These are phyloP conservation scores for Actinomortierella ambigua DNA, from an alignment of 371 early-diverging fungal species.

Conservation along the genomic window DNA sequence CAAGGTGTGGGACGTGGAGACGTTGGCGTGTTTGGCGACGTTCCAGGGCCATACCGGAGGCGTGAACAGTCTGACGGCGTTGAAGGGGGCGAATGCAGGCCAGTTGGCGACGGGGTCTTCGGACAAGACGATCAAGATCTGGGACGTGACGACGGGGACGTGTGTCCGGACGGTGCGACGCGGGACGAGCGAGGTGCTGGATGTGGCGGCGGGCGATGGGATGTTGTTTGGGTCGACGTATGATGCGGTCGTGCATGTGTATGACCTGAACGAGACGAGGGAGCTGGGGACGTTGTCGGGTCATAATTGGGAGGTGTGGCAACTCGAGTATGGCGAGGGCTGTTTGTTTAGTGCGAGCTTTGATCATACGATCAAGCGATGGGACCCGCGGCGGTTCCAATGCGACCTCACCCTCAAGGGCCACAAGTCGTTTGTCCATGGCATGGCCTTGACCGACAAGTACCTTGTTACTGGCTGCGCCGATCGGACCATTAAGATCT, in stretches of 20 bases:
- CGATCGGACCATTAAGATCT: slow-evolving; percentile 62
- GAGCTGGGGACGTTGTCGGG: slow-evolving; percentile 56
- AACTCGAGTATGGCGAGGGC: slow-evolving; percentile 58
- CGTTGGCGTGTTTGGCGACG: slow-evolving; percentile 55
- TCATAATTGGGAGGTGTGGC: slow-evolving; percentile 78
- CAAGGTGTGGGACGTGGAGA: slow-evolving; percentile 63
- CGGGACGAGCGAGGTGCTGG: slow-evolving; percentile 58
- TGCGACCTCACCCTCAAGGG: slow-evolving; percentile 62
- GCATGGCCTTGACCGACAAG: slow-evolving; percentile 55
- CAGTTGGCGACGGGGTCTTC: slow-evolving; percentile 58
- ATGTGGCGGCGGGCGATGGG: slow-evolving; percentile 54
- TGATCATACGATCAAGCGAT: slow-evolving; percentile 73
- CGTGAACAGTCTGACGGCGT: slow-evolving; percentile 58
- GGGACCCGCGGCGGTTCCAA: slow-evolving; percentile 63
- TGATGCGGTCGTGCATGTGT: slow-evolving; percentile 66
- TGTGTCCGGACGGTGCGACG: slow-evolving; percentile 54
- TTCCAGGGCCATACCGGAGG: slow-evolving; percentile 66
- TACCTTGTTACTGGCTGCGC: slow-evolving; percentile 68
- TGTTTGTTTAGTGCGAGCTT: slow-evolving; percentile 66
- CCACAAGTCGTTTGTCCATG: slow-evolving; percentile 73
- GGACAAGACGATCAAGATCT: slow-evolving; percentile 65
- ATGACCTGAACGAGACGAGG: slow-evolving; percentile 51
- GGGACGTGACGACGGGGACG: slow-evolving; percentile 59
- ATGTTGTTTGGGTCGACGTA: slow-evolving; percentile 67
- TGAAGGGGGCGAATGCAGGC: slow-evolving; percentile 42